A percentile compares a stretch with the other conserved stretches of the same genome.
These are phyloP conservation scores for Vishniacozyma victoriae DNA, from an alignment of 768 basidiomycete genomes.

Conservation along the genomic window DNA sequence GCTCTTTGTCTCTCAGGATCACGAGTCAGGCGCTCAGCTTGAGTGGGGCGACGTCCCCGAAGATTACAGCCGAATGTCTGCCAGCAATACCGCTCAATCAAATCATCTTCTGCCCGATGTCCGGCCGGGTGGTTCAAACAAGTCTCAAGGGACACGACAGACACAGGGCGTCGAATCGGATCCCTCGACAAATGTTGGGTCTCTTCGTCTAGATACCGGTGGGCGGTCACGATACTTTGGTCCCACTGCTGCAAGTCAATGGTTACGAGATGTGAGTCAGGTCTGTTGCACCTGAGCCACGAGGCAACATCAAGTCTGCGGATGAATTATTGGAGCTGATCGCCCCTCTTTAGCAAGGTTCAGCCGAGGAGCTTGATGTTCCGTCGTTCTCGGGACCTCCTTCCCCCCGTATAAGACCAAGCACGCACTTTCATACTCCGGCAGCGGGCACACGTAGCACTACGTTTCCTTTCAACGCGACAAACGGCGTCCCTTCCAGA, in stretches of 20 bases:
- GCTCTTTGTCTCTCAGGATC: too few species aligned
- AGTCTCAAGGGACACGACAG: too few species aligned
- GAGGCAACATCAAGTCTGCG: too few species aligned
- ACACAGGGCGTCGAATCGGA: too few species aligned
- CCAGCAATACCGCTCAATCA: too few species aligned
- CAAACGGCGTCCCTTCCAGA: not conserved
- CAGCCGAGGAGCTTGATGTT: not conserved
- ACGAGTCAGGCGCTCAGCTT: too few species aligned
- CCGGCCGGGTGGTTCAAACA: too few species aligned
- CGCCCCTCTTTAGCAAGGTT: not conserved
- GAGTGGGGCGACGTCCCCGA: too few species aligned
- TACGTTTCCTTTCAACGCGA: not conserved
- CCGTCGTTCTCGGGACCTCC: not conserved
- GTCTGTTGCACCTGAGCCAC: not conserved
- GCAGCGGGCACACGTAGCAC: not conserved
- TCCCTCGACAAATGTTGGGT: not conserved
- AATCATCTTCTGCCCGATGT: too few species aligned
- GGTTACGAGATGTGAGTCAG: not conserved
- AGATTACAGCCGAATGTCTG: too few species aligned
- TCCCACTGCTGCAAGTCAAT: not conserved
- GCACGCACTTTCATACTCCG: too few species aligned
- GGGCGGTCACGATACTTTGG: not conserved
- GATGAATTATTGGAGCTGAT: not conserved
- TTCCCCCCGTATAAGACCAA: not conserved
- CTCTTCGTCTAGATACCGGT: not conserved